Conservation (phyloP, 768 basidiomycete genomes). For the Chiua virens region DNA sequence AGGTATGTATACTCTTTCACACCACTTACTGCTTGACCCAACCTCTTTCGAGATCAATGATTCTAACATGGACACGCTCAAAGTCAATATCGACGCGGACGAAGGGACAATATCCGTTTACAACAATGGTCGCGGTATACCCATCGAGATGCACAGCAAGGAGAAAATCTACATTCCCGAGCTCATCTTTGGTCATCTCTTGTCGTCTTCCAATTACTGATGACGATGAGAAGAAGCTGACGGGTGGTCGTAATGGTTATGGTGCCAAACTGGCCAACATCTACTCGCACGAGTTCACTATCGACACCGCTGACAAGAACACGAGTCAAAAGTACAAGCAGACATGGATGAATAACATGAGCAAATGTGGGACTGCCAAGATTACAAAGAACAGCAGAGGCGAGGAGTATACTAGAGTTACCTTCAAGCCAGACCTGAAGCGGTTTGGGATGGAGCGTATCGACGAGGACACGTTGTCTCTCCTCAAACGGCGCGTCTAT, state of each 20-base stretch:
- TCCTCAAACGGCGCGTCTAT: slow-evolving; percentile 92
- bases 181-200: slow-evolving; percentile 93
- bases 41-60: slow-evolving; percentile 76
- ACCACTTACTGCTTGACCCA: background rate
- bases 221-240: slow-evolving; percentile 97
- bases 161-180: slow-evolving; percentile 97
- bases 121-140: slow-evolving; percentile 96
- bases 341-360: slow-evolving; percentile 94
- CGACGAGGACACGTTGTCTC: slow-evolving; percentile 86
- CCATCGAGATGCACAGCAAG: slow-evolving; percentile 90
- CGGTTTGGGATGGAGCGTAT: slow-evolving; percentile 92
- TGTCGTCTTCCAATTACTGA: slow-evolving; percentile 97
- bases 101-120: slow-evolving; percentile 85
- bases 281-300: slow-evolving; percentile 92
- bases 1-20: slow-evolving; percentile 52
- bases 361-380: slow-evolving; percentile 81
- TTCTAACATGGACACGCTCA: slow-evolving; percentile 84
- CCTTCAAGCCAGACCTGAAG: slow-evolving; percentile 88
- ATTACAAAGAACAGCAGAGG: slow-evolving; percentile 87
- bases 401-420: slow-evolving; percentile 91
- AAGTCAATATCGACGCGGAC: slow-evolving; percentile 83
- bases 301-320: slow-evolving; percentile 93
- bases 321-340: slow-evolving; percentile 90
- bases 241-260: slow-evolving; percentile 97
- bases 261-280: slow-evolving; percentile 98